These are phyloP conservation scores for Ogataea parapolymorpha DNA, from an alignment of 805 yeast species.

Conservation along the genomic window DNA sequence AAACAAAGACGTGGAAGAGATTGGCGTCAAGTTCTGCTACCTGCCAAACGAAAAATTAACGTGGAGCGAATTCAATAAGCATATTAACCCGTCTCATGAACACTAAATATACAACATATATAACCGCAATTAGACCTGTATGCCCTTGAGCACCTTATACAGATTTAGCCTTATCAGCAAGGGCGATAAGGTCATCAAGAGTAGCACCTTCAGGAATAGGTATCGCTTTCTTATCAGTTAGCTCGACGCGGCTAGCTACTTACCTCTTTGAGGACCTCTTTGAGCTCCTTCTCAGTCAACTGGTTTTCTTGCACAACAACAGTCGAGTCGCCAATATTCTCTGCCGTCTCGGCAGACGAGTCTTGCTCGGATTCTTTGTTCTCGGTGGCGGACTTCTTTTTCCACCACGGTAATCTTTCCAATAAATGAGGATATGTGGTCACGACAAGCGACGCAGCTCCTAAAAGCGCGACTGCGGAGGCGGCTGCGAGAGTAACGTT, in stretches of 20 bases:
- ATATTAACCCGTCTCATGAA: slow-evolving; percentile 1
- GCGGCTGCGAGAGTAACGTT: slow-evolving; percentile 38
- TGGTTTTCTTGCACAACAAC: slow-evolving; percentile 26
- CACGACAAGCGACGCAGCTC: slow-evolving; percentile 40
- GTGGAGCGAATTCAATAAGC: slow-evolving; percentile 41
- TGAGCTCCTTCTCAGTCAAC: slow-evolving; percentile 38
- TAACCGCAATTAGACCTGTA: slow-evolving; percentile 3
- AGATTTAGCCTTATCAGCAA: slow-evolving; percentile 41
- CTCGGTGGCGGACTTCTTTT: neutral
- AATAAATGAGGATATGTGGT: slow-evolving; percentile 48
- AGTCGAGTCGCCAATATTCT: slow-evolving; percentile 21
- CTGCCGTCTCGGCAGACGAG: slow-evolving; percentile 1
- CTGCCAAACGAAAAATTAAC: slow-evolving; percentile 57
- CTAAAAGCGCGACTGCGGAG: slow-evolving; percentile 41
- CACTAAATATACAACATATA: slow-evolving; percentile 4
- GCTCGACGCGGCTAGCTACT: slow-evolving; percentile 23
- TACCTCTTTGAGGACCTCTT: slow-evolving; percentile 38
- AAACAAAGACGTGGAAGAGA: slow-evolving; percentile 67
- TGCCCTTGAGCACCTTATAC: slow-evolving; percentile 10
- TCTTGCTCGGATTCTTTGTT: slow-evolving; percentile 2
- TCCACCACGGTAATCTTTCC: slow-evolving; percentile 6
- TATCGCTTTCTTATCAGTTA: slow-evolving; percentile 40
- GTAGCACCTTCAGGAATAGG: slow-evolving; percentile 44
- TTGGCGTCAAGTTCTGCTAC: slow-evolving; percentile 69
- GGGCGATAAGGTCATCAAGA: slow-evolving; percentile 44